Percentiles rank a stretch among this genome's conserved stretches.
Conservation (phyloP, 805 yeast species). For the Brettanomyces bruxellensis region DNA sequence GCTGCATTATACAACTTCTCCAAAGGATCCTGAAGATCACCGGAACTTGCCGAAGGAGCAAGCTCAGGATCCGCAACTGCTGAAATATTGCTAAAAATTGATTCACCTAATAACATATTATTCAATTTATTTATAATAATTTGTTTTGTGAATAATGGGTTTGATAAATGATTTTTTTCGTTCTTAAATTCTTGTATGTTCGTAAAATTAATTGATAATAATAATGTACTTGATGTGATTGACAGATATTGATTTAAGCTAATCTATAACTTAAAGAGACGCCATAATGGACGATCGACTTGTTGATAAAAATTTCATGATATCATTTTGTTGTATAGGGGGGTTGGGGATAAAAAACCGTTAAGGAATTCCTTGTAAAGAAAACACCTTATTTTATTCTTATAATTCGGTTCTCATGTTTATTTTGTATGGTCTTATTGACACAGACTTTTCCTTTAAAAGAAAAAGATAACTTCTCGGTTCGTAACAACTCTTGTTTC, state of each 20-base stretch:
- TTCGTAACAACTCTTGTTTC: neutral
- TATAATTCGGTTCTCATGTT: neutral
- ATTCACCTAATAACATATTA: constrained; percentile 26
- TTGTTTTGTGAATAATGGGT: neutral
- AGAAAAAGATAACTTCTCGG: constrained; percentile 2
- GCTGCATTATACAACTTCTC: constrained; percentile 4
- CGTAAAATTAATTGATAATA: constrained; percentile 1
- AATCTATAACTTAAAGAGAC: constrained; percentile 4
- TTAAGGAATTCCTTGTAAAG: constrained; percentile 1
- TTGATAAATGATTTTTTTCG: constrained; percentile 4
- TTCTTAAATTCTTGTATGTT: neutral
- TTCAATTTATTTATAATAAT: constrained; percentile 5
- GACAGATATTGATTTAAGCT: too few relatives aligned
- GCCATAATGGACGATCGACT: constrained; percentile 19
- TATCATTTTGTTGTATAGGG: constrained; percentile 1
- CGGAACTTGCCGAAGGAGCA: neutral
- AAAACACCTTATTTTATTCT: neutral
- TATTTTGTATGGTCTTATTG: neutral
- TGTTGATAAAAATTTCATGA: constrained; percentile 1
- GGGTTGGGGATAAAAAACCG: neutral
- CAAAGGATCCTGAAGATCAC: neutral
- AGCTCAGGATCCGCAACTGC: neutral
- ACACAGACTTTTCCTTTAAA: neutral
- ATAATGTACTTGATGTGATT: too few relatives aligned
- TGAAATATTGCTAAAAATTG: constrained; percentile 21